Conservation (phyloP, 2,329 filamentous ascomycete genomes). For the Diaporthe sp. region DNA sequence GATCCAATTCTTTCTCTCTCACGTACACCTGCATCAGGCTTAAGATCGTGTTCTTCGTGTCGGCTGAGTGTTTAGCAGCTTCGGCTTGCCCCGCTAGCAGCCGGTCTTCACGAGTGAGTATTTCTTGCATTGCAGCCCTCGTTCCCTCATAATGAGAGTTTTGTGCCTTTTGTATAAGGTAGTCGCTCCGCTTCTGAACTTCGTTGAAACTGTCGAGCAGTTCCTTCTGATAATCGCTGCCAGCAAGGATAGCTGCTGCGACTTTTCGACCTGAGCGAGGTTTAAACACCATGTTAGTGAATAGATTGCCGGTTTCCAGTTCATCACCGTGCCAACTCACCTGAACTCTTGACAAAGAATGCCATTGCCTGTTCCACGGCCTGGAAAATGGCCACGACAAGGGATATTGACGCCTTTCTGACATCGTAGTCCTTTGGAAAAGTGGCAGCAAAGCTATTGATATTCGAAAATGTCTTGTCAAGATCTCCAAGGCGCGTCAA, state of each 20-base stretch:
- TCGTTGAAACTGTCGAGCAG: neutral
- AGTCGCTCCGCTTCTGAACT: neutral
- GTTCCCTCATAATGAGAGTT: neutral
- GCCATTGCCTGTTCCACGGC: neutral
- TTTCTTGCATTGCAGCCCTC: neutral
- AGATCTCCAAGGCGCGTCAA: neutral
- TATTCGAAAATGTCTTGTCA: neutral
- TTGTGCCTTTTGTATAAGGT: neutral
- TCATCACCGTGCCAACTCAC: neutral
- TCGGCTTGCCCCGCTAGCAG: neutral
- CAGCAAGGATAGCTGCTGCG: neutral
- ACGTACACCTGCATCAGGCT: neutral
- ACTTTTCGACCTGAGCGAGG: neutral
- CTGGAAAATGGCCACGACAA: neutral
- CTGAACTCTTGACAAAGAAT: neutral
- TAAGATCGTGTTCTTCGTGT: neutral
- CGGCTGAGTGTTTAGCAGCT: neutral
- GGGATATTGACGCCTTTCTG: neutral
- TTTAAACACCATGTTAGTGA: neutral
- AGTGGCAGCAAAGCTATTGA: neutral
- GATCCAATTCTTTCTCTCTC: neutral
- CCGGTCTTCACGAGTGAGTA: neutral
- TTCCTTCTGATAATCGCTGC: neutral
- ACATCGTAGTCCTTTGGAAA: neutral
- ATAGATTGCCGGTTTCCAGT: accelerated